Base-by-base conservation (phyloP, 768 basidiomycete genomes). In the Boletus tomentosulus region DNA sequence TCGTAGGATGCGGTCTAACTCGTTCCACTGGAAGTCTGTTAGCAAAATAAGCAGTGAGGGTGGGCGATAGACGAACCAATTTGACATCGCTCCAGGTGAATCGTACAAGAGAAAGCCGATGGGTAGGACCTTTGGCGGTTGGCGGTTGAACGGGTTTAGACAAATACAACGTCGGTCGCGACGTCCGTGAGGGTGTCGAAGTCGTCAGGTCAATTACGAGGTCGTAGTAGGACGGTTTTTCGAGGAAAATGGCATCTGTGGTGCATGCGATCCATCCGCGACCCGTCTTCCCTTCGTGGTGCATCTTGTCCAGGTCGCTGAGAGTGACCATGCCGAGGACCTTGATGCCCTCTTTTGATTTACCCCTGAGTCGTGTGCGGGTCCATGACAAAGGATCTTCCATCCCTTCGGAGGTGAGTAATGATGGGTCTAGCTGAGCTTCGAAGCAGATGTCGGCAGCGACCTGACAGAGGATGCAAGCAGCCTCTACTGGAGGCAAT, bases 241-340 rank as follows among this genome's bases (percentile, higher is more conserved):
- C 91, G 42, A 92, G 74, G 71, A 89, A 92, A 16, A 93, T 80
- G 9, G 89, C 84, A 58, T 93, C 91, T 2, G 91, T 91, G 10
- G 91, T 89, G 63, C 90, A 92, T 31, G 90, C 90, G 50, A 92
- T 82, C 89, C 89, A 93, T 19, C 90, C 90, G 6, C 79, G 73
- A 6, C 87, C 87, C 2, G 70, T 76, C 58, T 73, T 70, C 27
- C 78, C 76, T 66, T 86, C 87, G 16, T 70, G 67, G 50, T 79
- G 71, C 50, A 92, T 65, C 55, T 80, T 76, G 54, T 84, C 82
- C 41, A 89, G 66, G 64, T 93, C 91, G 44, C 76, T 83, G 0
- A 93, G 76, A 0, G 89, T 92, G 30, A 92, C 78, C 81, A 89
- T 85, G 0, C 90, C 91, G 3, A 93, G 77, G 2, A 90, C 87